Evolutionary conservation across 2,329 filamentous ascomycete genomes (phyloP).

Genomic region (Xylariaceae sp.): DNA sequence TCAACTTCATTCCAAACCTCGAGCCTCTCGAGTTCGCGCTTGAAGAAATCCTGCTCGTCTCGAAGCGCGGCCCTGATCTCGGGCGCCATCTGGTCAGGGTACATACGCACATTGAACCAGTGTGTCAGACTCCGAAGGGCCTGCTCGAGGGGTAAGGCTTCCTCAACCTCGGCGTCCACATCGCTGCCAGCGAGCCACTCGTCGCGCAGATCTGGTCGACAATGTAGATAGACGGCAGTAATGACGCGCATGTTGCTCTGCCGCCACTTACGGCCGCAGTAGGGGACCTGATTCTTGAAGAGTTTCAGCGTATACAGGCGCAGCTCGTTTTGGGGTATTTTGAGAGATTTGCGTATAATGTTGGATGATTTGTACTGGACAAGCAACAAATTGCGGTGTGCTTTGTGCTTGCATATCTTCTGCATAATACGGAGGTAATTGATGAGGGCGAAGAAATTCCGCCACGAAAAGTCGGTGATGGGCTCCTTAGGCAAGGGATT

Average conservation of each 20-base stretch:
- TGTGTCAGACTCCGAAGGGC: constrained; percentile 87
- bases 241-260: constrained; percentile 99
- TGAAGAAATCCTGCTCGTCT: constrained; percentile 82
- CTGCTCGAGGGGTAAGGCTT: constrained; percentile 90
- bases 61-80: constrained; percentile 65
- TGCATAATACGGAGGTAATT: constrained; percentile 97
- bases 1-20: constrained; percentile 59
- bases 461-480: constrained; percentile 88
- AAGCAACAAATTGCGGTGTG: constrained; percentile 90
- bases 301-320: constrained; percentile 95
- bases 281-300: constrained; percentile 98
- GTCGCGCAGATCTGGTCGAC: constrained; percentile 88
- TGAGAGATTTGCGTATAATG: constrained; percentile 89
- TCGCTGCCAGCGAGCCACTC: constrained; percentile 94
- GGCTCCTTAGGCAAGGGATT: constrained; percentile 73
- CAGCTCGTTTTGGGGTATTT: constrained; percentile 85
- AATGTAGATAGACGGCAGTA: constrained; percentile 94
- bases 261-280: constrained; percentile 97
- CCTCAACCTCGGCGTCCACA: constrained; percentile 92
- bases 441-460: constrained; percentile 94
- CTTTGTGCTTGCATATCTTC: constrained; percentile 95
- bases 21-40: constrained; percentile 76
- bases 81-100: constrained; percentile 76
- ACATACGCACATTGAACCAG: constrained; percentile 88
- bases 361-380: constrained; percentile 95